Base-by-base conservation (phyloP, 257 asterid genomes). In the Craterostigma plantagineum region DNA sequence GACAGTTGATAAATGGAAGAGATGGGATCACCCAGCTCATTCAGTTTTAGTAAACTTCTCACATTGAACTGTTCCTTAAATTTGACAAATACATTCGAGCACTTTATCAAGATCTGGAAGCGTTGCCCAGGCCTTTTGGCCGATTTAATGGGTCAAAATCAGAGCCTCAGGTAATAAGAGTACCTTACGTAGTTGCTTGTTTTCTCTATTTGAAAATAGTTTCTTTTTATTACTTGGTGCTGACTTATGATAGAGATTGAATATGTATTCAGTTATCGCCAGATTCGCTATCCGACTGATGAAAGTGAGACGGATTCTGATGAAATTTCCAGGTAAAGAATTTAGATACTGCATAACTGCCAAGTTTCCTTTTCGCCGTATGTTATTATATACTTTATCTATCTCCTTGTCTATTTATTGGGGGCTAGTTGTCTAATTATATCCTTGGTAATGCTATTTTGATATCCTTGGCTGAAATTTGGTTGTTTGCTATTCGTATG, bases 51-150 rank as follows among this genome's bases (percentile, higher is more conserved):
- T 23, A 23, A 23, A 6, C 30, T 23, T 2, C 30, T 23, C 30
- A 23, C 30, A 23, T 2, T 23, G 30, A 23, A 23, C 49, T 48
- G 39, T 23, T 55, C 35, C 42, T 35, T 15, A 45, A 51, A 51
- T 36, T 53, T 46, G 63, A 54, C 85, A 87, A 95, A 63, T 68
- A 74, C 61, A 67, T 79, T 59, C 49, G 70, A 59, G 61, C 75
- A 52, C 82, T 93, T 53, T 81, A 58, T 52, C 92, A 92, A 53
- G 77, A 77, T 72, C 77, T 79, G 66, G 98, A 87, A 63, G 79
- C 95, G 14, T 62, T 82, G 59, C 76, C 95, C 40, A 76, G 93
- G 49, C 93, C 79, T 80, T 79, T 52, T 56, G 91, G 91, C 61
- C 86, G 72, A 50, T 72, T 86, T 92, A 56, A 42, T 39, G 81